These are phyloP conservation scores for Claviceps capensis DNA, from an alignment of 2,329 filamentous ascomycete genomes.

Conservation along the genomic window DNA sequence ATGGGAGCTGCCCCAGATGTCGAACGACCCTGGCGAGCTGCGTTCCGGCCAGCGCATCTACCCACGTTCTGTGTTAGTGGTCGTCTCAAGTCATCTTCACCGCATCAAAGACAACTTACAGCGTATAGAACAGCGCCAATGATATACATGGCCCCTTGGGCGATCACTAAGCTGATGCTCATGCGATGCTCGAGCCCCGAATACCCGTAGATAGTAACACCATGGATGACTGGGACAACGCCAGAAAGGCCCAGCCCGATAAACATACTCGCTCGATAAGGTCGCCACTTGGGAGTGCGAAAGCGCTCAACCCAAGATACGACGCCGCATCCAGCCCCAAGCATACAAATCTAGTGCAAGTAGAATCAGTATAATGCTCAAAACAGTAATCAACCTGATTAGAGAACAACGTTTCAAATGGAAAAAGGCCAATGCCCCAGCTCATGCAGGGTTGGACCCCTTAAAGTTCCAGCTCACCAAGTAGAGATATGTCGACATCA, in stretches of 20 bases:
- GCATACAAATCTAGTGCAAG: constrained; percentile 50
- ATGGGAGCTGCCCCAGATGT: constrained; percentile 87
- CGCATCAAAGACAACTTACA: constrained; percentile 29
- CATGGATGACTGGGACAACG: constrained; percentile 71
- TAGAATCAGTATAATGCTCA: background rate
- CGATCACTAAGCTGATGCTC: constrained; percentile 64
- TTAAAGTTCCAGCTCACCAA: constrained; percentile 41
- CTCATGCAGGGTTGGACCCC: too few relatives aligned
- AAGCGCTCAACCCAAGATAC: constrained; percentile 75
- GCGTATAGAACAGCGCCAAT: constrained; percentile 78
- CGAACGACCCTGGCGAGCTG: constrained; percentile 62
- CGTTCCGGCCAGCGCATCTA: constrained; percentile 73
- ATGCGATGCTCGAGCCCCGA: constrained; percentile 55
- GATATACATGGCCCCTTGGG: constrained; percentile 76
- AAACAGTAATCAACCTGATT: too few relatives aligned
- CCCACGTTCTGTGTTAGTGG: background rate
- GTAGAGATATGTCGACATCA: constrained; percentile 60
- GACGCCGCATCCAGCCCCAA: constrained; percentile 62
- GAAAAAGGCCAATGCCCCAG: too few relatives aligned
- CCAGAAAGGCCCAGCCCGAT: constrained; percentile 75
- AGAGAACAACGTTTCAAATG: background rate
- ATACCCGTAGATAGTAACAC: constrained; percentile 52
- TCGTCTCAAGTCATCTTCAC: background rate
- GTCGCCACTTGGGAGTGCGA: constrained; percentile 68
- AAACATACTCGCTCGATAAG: constrained; percentile 82